Base-by-base conservation (phyloP, 805 yeast genomes). In the Candida hispaniensis region DNA sequence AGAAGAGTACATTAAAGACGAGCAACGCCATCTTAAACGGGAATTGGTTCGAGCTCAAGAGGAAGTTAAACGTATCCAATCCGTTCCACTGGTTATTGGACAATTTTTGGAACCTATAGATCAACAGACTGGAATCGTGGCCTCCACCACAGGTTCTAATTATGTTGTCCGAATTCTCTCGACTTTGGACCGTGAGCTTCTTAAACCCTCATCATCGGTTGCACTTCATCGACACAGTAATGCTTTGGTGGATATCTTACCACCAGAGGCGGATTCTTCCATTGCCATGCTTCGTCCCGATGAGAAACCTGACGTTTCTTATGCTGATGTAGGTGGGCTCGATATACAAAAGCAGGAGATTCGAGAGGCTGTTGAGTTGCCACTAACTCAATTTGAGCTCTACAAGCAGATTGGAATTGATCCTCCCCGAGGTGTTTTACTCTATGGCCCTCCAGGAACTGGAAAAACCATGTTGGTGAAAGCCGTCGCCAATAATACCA, bases 371-470 rank as follows among this genome's bases (percentile, higher is more conserved):
- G 97, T 91, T 10, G 98, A 91, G 59, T 68, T 91, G 48, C 98
- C 98, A 8, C 69, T 91, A 51, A 79, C 94, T 10, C 97, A 91
- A 56, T 93, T 91, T 22, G 98, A 93, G 50, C 66, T 93, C 46
- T 91, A 91, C 61, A 79, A 82, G 52, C 97, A 91, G 60, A 91
- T 91, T 52, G 99, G 99, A 61, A 86, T 91, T 46, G 97, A 91
- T 51, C 98, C 98, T 12, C 99, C 99, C 44, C 75, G 97, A 47
- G 99, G 99, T 50, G 98, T 91, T 18, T 62, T 91, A 47, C 66
- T 91, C 42, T 91, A 91, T 60, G 99, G 99, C n/a, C 97, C 98
- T 7, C 99, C 99, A 30, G 99, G 99, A 56, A 91, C 98, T 1
- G 99, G 99, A 51, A 91, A 91, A 59, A 91, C 99, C 14, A 86